phyloP scores from a whole-genome alignment of 441 rosid genomes.

The Rhodomyrtus psidioides region DNA sequence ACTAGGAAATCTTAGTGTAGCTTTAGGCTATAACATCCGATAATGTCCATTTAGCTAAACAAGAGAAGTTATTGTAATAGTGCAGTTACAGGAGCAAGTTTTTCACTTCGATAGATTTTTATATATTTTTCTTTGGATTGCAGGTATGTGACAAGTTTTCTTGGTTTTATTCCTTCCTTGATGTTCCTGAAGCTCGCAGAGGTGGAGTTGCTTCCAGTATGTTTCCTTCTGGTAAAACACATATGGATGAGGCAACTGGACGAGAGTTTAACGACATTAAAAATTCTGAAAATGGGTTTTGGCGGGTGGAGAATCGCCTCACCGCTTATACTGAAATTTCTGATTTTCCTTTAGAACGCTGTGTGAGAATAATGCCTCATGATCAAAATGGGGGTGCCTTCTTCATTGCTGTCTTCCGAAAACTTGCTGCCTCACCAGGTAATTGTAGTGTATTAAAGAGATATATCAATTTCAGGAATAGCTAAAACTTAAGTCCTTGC shows the following conservation, averaged over 20 bases:
- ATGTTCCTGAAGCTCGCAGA: constrained; percentile 42
- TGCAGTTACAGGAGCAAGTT: not conserved
- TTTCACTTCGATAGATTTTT: not conserved
- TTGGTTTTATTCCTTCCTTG: constrained; percentile 71
- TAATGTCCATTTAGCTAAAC: not conserved
- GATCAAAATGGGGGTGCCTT: constrained; percentile 98
- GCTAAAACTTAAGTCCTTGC: not conserved
- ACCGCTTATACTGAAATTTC: constrained; percentile 46
- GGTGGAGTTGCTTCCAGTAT: constrained; percentile 59
- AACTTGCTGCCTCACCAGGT: constrained; percentile 78
- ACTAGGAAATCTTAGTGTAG: not conserved
- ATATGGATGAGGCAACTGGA: constrained; percentile 9
- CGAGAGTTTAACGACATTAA: constrained; percentile 23
- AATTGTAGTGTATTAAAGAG: not conserved
- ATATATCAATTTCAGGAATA: not conserved
- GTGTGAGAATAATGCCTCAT: constrained; percentile 93
- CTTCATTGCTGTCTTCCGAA: constrained; percentile 81
- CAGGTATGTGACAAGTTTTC: constrained; percentile 72
- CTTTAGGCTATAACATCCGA: not conserved
- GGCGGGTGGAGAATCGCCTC: constrained; percentile 19
- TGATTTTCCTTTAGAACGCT: constrained; percentile 72
- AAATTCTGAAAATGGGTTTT: constrained; percentile 26
- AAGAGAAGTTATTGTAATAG: not conserved
- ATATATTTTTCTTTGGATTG: constrained; percentile 5
- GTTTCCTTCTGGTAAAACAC: constrained; percentile 75